Conservation (phyloP, 1,284 basidiomycete species). For the Heliocybe sulcata region DNA sequence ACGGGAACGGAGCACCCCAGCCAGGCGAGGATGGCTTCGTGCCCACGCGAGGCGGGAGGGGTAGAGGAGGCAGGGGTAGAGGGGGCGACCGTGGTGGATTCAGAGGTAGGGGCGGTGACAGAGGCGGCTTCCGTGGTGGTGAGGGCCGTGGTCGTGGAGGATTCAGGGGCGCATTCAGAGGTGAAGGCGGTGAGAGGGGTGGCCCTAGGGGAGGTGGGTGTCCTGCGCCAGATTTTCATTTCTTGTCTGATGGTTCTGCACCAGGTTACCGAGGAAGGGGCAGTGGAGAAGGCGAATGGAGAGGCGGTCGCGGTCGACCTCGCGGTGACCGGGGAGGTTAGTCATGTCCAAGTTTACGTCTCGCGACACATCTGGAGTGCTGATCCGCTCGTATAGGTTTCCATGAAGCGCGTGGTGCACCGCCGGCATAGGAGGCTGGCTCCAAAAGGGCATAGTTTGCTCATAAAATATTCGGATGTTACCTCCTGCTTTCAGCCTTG, state of each 20-base stretch:
- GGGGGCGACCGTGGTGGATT: constrained; percentile 30
- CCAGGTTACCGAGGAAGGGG: constrained; percentile 28
- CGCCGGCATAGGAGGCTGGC: not conserved
- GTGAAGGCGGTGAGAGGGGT: constrained; percentile 23
- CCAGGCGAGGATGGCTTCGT: constrained; percentile 60
- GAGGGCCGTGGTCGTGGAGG: constrained; percentile 25
- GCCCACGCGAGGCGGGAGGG: constrained; percentile 32
- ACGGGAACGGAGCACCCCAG: constrained; percentile 20
- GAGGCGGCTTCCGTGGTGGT: constrained; percentile 29
- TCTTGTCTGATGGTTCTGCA: not conserved
- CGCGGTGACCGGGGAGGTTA: constrained; percentile 29
- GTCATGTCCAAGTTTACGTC: constrained; percentile 3
- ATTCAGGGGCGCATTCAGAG: constrained; percentile 32
- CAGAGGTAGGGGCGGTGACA: constrained; percentile 27
- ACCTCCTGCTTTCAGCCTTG: not conserved
- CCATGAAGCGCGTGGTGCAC: constrained; percentile 13
- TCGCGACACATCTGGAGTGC: not conserved
- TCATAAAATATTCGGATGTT: not conserved
- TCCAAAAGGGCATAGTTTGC: not conserved
- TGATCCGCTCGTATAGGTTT: constrained; percentile 8
- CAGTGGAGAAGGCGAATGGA: constrained; percentile 26
- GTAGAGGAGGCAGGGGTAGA: constrained; percentile 18
- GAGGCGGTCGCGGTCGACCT: constrained; percentile 31
- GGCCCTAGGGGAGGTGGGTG: constrained; percentile 23
- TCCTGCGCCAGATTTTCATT: constrained; percentile 18